Evolutionary conservation across 371 early-diverging fungal genomes (phyloP), one percentile per base, ranked within the genome.

Genomic region (Thermomucor indicae-seudaticae): DNA sequence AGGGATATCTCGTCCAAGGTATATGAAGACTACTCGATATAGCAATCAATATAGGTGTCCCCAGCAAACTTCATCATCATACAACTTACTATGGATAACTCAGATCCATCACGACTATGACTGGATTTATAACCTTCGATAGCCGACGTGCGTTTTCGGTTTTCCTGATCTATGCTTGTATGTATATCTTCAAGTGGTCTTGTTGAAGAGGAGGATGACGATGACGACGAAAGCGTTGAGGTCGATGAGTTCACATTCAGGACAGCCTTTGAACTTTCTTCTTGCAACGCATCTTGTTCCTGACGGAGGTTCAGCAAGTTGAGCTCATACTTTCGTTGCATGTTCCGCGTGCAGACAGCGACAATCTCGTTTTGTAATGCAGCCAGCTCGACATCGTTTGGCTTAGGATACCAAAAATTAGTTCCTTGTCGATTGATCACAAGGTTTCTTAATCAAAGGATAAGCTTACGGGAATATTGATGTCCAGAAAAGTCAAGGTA

Each of bases 401-500:
- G 82, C 76, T 78, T 39, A 19, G n/a, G 6, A 40, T 12, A 37
- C 25, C 40, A 35, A 29, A 19, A 24, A 37, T 22, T 14, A 20
- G 19, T 20, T 17, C 7, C 27, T 16, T 19, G 34, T 27, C 14
- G 27, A 27, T 43, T 25, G 4, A n/a, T 22, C 4, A 14, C 0
- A 47, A n/a, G 11, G n/a, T 4, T 1, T 17, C 11, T 16, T 5
- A 5, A 14, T 42, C n/a, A n/a, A n/a, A n/a, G n/a, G n/a, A n/a
- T 17, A n/a, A 17, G 20, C 56, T 64, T 69, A 73, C 78, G 28
- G 82, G 81, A 17, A 87, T 83, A 22, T 84, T 85, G 47, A 92
- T 73, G 51, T 90, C 91, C 28, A 92, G 65, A 57, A 81, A 80
- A 11, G 84, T 83, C 45, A 92, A 64, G 51, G 81, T 85, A 47